Evolutionary conservation across 371 early-diverging fungal genomes (phyloP).

Genomic region (Mycotypha africana): DNA sequence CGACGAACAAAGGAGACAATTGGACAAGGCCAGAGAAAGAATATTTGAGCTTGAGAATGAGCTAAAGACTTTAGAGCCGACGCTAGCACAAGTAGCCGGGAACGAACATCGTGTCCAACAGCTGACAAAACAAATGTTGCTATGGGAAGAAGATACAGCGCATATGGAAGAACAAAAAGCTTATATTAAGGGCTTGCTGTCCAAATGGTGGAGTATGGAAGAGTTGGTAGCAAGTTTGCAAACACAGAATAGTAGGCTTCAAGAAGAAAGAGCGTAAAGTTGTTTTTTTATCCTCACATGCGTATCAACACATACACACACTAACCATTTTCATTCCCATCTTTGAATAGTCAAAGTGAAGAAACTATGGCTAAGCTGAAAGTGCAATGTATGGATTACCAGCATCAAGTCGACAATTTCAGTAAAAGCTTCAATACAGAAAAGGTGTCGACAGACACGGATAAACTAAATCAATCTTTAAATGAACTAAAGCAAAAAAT

Average conservation of each 20-base stretch:
- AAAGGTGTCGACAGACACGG: constrained; percentile 7
- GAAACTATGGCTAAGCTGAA: constrained; percentile 10
- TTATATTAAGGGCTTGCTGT: constrained; percentile 34
- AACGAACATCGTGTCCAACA: constrained; percentile 54
- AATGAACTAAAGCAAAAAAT: constrained; percentile 14
- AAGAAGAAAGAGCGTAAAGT: constrained; percentile 20
- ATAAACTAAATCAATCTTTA: constrained; percentile 10
- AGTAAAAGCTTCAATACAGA: constrained; percentile 2
- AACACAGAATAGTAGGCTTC: constrained; percentile 18
- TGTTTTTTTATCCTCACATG: background rate
- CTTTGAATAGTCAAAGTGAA: constrained; percentile 11
- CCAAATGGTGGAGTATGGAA: constrained; percentile 43
- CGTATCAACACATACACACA: background rate
- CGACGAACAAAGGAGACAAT: constrained; percentile 19
- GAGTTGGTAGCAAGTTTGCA: constrained; percentile 36
- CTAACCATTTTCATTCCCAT: background rate
- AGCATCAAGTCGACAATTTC: constrained; percentile 4
- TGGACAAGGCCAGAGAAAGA: constrained; percentile 29
- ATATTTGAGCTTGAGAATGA: constrained; percentile 50
- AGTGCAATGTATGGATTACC: constrained; percentile 5
- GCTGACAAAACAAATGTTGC: constrained; percentile 51
- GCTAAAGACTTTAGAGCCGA: constrained; percentile 43
- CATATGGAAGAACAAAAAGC: constrained; percentile 40
- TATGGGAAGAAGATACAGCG: constrained; percentile 43
- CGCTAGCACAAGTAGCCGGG: constrained; percentile 42